Percentiles rank a stretch among this genome's conserved stretches.
Conservation (phyloP, 768 basidiomycete species). For the Galerina sulciceps region DNA sequence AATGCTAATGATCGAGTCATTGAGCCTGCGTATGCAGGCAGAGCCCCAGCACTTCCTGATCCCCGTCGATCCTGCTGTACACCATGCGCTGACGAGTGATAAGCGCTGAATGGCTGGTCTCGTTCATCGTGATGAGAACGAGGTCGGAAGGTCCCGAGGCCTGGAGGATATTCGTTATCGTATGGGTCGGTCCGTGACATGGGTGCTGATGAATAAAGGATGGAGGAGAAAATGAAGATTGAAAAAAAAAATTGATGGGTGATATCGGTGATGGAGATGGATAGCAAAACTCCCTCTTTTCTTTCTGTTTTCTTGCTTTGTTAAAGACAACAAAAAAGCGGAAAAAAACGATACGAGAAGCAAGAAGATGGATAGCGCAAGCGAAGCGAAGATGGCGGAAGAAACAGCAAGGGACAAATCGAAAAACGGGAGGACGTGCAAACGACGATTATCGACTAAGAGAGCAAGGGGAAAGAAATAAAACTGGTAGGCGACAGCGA, state of each 20-base stretch:
- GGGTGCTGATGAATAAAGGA: conserved; percentile 12
- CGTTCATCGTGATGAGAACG: conserved; percentile 27
- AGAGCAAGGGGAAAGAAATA: conserved; percentile 38
- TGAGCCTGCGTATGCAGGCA: conserved; percentile 21
- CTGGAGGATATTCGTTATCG: conserved; percentile 43
- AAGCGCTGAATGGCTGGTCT: conserved; percentile 15
- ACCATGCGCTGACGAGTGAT: conserved; percentile 16
- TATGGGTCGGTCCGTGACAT: conserved; percentile 50
- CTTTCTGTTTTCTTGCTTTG: conserved; percentile 8
- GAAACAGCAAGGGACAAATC: conserved; percentile 34
- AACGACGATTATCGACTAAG: conserved; percentile 40
- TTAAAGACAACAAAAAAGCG: conserved; percentile 17
- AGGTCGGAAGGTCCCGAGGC: conserved; percentile 29
- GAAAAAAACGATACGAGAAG: conserved; percentile 21
- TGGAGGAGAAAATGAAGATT: background rate
- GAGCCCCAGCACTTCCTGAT: conserved; percentile 23
- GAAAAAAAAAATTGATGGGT: conserved; percentile 12
- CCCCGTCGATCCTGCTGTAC: conserved; percentile 34
- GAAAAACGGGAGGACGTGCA: conserved; percentile 36
- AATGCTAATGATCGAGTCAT: conserved; percentile 30
- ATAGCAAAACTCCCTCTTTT: conserved; percentile 1
- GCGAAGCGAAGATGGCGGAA: conserved; percentile 20
- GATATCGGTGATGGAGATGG: conserved; percentile 8
- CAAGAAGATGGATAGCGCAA: conserved; percentile 17
- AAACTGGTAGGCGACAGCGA: conserved; percentile 37